Conservation (phyloP, 306 rosid species). For the Chamaecrista fasciculata region DNA sequence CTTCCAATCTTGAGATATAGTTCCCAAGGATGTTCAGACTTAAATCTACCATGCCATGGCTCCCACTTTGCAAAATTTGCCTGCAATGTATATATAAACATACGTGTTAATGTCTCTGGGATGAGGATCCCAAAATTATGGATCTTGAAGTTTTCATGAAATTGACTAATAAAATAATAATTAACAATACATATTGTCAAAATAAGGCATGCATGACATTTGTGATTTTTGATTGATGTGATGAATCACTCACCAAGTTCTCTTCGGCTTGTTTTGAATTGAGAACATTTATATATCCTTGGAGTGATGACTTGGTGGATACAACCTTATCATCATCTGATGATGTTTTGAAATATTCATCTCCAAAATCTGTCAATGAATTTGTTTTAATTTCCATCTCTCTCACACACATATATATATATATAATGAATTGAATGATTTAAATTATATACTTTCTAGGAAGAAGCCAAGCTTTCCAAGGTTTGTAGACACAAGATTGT, state of each 20-base stretch:
- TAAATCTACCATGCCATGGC: slow-evolving; percentile 46
- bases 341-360: slow-evolving; percentile 32
- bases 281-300: slow-evolving; percentile 48
- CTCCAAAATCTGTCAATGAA: slow-evolving; percentile 38
- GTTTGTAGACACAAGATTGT: slow-evolving; percentile 35
- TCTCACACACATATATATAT: no score
- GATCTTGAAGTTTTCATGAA: no score
- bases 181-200: no score
- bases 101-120: no score
- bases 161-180: no score
- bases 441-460: slow-evolving; percentile 36
- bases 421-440: no score
- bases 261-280: slow-evolving; percentile 50
- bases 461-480: slow-evolving; percentile 40
- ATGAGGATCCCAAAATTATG: no score
- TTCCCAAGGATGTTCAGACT: slow-evolving; percentile 52
- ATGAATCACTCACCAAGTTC: slow-evolving; percentile 30
- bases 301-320: slow-evolving; percentile 24
- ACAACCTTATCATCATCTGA: not conserved
- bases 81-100: no score
- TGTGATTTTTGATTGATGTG: no score
- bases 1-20: slow-evolving; percentile 52
- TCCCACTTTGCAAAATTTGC: slow-evolving; percentile 64
- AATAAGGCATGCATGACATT: no score
- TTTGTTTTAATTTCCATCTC: no score